Evolutionary conservation across 306 rosid species (phyloP).

Genomic region (Rosa multiflora): DNA sequence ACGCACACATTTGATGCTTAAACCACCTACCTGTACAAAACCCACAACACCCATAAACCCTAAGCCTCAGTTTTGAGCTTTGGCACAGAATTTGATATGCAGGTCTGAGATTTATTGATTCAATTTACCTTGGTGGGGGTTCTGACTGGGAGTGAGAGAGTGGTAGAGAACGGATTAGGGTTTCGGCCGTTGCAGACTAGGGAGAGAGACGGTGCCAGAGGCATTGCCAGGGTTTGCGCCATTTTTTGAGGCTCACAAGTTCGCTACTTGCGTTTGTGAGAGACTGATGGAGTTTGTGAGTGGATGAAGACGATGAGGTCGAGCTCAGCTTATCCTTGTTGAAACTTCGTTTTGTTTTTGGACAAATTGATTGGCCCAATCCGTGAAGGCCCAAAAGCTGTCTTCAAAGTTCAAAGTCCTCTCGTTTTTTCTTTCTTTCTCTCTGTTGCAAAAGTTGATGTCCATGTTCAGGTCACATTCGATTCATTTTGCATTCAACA

Average conservation of each 20-base stretch:
- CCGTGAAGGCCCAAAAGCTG: not conserved
- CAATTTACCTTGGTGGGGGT: slow-evolving; percentile 49
- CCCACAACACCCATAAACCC: slow-evolving; percentile 12
- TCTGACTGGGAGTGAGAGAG: slow-evolving; percentile 43
- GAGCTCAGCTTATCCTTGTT: slow-evolving; percentile 4
- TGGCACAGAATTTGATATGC: not conserved
- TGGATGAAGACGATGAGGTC: slow-evolving; percentile 26
- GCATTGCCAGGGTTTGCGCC: slow-evolving; percentile 78
- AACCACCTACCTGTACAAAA: slow-evolving; percentile 38
- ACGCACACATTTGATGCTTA: slow-evolving; percentile 69
- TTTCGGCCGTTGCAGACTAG: slow-evolving; percentile 43
- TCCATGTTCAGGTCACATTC: too few relatives aligned
- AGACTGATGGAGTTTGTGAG: not conserved
- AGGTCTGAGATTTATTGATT: not conserved
- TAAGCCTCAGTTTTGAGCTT: slow-evolving; percentile 4
- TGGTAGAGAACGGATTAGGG: slow-evolving; percentile 36
- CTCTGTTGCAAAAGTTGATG: too few relatives aligned
- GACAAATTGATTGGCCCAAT: not conserved
- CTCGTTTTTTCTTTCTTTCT: too few relatives aligned
- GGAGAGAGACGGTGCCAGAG: slow-evolving; percentile 69
- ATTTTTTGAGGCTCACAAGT: slow-evolving; percentile 27
- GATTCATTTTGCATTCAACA: too few relatives aligned
- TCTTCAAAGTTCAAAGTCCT: too few relatives aligned
- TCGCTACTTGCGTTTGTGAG: not conserved
- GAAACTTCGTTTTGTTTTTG: not conserved